phyloP scores from a whole-genome alignment of 2,329 filamentous ascomycete genomes.

The Penicillium freii region DNA sequence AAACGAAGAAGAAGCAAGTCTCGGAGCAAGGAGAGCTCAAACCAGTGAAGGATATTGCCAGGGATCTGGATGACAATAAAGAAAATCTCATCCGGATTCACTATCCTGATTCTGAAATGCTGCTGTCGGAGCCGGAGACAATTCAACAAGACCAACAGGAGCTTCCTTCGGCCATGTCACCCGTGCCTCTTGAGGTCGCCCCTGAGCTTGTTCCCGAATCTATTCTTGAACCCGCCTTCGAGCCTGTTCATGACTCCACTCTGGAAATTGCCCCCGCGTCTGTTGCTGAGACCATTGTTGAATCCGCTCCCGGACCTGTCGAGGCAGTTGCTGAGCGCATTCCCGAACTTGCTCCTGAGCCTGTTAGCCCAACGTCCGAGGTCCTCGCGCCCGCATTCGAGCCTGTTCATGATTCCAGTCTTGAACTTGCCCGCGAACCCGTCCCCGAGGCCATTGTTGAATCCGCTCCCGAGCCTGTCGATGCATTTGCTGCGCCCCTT shows the following conservation, averaged over 20 bases:
- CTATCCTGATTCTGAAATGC: neutral
- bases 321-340: slow-evolving; percentile 10
- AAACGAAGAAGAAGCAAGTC: slow-evolving; percentile 28
- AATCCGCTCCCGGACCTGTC: neutral
- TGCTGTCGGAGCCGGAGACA: slow-evolving; percentile 11
- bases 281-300: slow-evolving; percentile 12
- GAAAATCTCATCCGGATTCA: slow-evolving; percentile 28
- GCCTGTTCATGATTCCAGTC: neutral
- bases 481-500: slow-evolving; percentile 8
- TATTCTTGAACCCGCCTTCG: neutral
- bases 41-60: slow-evolving; percentile 8
- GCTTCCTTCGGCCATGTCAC: neutral
- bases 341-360: slow-evolving; percentile 1
- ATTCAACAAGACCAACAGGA: slow-evolving; percentile 12
- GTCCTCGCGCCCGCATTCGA: neutral
- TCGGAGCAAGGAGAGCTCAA: slow-evolving; percentile 14
- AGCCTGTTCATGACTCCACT: neutral
- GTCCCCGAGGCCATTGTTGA: slow-evolving; percentile 12
- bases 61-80: slow-evolving; percentile 28
- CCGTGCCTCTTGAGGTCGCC: neutral
- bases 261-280: slow-evolving; percentile 2
- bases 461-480: slow-evolving; percentile 1
- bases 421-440: slow-evolving; percentile 2
- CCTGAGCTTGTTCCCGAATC: slow-evolving; percentile 13
- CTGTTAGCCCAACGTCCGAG: neutral